These are phyloP conservation scores for Populus ilicifolia DNA, from an alignment of 345 rosid species.

Conservation along the genomic window DNA sequence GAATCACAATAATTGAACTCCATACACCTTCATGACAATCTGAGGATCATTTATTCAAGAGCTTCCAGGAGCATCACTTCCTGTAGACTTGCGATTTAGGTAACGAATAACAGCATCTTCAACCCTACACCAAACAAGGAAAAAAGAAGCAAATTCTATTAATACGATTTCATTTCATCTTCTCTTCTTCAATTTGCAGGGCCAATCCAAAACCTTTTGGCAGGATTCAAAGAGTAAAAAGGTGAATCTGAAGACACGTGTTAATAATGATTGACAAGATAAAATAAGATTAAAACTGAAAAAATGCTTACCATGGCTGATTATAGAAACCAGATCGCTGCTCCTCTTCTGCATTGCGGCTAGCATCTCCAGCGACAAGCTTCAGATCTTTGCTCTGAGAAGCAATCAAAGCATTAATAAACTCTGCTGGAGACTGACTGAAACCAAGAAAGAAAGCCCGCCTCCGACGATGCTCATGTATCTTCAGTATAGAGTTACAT, in stretches of 20 bases:
- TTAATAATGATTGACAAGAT: not conserved
- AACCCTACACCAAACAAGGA: slow-evolving; percentile 29
- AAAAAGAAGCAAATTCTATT: not conserved
- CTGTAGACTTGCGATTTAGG: slow-evolving; percentile 50
- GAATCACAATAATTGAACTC: not conserved
- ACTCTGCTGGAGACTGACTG: slow-evolving; percentile 59
- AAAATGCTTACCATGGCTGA: slow-evolving; percentile 42
- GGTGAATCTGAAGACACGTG: not conserved
- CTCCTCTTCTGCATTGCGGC: slow-evolving; percentile 37
- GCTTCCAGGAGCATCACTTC: slow-evolving; percentile 40
- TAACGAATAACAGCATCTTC: slow-evolving; percentile 56
- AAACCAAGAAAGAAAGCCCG: slow-evolving; percentile 56
- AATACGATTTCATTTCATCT: not conserved
- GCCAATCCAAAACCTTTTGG: not conserved
- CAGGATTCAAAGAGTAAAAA: not conserved
- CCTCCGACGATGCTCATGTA: slow-evolving; percentile 46
- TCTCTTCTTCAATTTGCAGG: not conserved
- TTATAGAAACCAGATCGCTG: slow-evolving; percentile 40
- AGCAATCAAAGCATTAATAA: slow-evolving; percentile 44
- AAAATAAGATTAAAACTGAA: not conserved
- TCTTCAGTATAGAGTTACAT: slow-evolving; percentile 41
- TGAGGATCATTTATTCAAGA: slow-evolving; percentile 19
- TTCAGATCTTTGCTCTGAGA: slow-evolving; percentile 60
- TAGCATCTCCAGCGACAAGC: slow-evolving; percentile 48
- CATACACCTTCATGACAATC: not conserved